Evolutionary conservation across 495 filamentous ascomycete species (phyloP).

Genomic region (Cercophora sp.): DNA sequence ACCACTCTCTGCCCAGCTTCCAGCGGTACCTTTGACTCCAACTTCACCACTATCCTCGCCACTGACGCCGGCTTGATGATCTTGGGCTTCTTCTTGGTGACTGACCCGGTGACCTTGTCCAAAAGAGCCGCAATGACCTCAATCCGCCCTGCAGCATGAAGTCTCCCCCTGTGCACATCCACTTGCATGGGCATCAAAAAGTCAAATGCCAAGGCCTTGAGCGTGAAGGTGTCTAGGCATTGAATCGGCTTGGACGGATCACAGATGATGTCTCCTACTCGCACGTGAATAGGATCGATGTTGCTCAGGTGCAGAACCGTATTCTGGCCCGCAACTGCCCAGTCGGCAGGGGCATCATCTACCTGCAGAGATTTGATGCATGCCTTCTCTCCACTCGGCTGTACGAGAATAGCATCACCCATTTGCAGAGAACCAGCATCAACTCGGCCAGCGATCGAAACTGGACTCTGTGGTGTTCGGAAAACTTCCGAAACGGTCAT

Average conservation of each 20-base stretch:
- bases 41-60: constrained; percentile 62
- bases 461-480: constrained; percentile 67
- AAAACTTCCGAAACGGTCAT: constrained; percentile 73
- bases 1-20: constrained; percentile 76
- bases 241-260: constrained; percentile 60
- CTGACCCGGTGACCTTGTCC: constrained; percentile 67
- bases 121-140: constrained; percentile 63
- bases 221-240: constrained; percentile 64
- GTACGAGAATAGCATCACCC: constrained; percentile 73
- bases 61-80: constrained; percentile 70
- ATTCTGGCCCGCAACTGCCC: constrained; percentile 96
- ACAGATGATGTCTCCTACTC: constrained; percentile 81
- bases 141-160: constrained; percentile 76
- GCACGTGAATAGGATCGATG: constrained; percentile 78
- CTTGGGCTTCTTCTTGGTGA: constrained; percentile 78
- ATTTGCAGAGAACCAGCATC: constrained; percentile 78
- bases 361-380: constrained; percentile 73
- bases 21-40: constrained; percentile 72
- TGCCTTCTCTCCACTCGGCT: constrained; percentile 76
- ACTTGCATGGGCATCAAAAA: constrained; percentile 81
- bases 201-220: constrained; percentile 86
- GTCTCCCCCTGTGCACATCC: constrained; percentile 79
- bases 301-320: constrained; percentile 76
- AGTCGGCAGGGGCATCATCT: constrained; percentile 67
- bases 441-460: constrained; percentile 81